phyloP scores from a whole-genome alignment of 208 protist genomes.

The Acanthamoeba culbertsoni region DNA sequence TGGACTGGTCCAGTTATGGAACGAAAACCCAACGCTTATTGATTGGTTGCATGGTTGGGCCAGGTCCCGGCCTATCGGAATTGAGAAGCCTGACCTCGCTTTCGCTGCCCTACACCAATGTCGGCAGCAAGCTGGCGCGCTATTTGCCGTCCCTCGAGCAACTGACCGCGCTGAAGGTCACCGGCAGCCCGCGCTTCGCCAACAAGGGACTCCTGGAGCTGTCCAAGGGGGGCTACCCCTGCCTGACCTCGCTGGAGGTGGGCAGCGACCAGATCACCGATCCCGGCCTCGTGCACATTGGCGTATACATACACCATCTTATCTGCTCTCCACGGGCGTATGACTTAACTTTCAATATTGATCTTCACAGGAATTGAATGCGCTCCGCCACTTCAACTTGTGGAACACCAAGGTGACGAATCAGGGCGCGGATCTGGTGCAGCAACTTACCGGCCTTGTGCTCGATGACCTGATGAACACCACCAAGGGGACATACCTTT shows the following conservation, averaged over 20 bases:
- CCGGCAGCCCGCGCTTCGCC: neutral
- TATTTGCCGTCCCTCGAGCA: neutral
- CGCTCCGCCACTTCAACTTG: constrained; percentile 19
- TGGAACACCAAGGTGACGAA: constrained; percentile 50
- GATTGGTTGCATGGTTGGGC: neutral
- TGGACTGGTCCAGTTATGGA: neutral
- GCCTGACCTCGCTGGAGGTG: constrained; percentile 12
- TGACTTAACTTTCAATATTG: neutral
- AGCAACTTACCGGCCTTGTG: constrained; percentile 24
- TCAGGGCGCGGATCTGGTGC: neutral
- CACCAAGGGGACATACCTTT: constrained; percentile 39
- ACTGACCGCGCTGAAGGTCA: constrained; percentile 1
- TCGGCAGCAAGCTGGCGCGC: constrained; percentile 3
- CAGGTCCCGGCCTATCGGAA: neutral
- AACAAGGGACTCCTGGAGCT: constrained; percentile 18
- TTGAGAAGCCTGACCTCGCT: neutral
- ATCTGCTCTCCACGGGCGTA: neutral
- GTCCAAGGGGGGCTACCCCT: neutral
- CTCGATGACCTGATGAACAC: constrained; percentile 51
- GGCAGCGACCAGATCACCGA: constrained; percentile 22
- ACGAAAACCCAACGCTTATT: neutral
- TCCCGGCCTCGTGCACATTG: neutral
- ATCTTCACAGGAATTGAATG: neutral
- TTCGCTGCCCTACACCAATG: constrained; percentile 24
- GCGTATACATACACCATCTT: neutral